Evolutionary conservation across 1,284 basidiomycete species (phyloP), one percentile per base, ranked within the genome.

Genomic region (Phylloboletellus chloephorus): DNA sequence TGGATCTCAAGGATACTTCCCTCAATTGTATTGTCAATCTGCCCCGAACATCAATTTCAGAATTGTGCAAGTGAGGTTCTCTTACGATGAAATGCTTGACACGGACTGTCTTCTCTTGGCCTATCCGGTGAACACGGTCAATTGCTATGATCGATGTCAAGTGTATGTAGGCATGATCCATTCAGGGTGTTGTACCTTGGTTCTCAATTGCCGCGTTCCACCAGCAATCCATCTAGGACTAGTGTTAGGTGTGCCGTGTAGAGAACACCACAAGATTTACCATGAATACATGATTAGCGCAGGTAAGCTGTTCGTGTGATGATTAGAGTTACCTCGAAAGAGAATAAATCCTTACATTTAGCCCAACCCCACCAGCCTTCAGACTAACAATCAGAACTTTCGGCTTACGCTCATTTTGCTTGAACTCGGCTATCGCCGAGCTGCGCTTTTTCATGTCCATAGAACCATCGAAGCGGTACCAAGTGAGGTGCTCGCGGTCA

Each of bases 301-400:
- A 76, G 19, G 85, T 88, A 37, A 88, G 64, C 83, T 86, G 37
- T 46, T 29, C 42, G 31, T 15, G 11, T 20, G 21, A 26, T 61
- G 16, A 47, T 34, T n/a, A 33, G n/a, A 9, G 35, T 12, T 10
- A 23, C 38, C 33, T 24, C 8, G 12, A 29, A n/a, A 31, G 12
- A 35, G 15, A 40, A 16, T 9, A 39, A 32, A 23, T 5, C 58
- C 73, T 50, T 48, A 86, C 84, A 67, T 93, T 92, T 43, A 92
- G 61, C 8, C 94, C 94, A 5, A 97, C 93, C 9, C 95, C 94
- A 15, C 94, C 94, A 1, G 94, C 95, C 59, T 93, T 92, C 56
- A 97, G 67, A 55, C 90, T 94, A 44, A 98, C 77, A 35, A 97
- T 78, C 33, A 98, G 66, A 9, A 98, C 74, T 53, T 87, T 82